phyloP scores from a whole-genome alignment of 441 rosid genomes.

The Eutrema salsugineum region DNA sequence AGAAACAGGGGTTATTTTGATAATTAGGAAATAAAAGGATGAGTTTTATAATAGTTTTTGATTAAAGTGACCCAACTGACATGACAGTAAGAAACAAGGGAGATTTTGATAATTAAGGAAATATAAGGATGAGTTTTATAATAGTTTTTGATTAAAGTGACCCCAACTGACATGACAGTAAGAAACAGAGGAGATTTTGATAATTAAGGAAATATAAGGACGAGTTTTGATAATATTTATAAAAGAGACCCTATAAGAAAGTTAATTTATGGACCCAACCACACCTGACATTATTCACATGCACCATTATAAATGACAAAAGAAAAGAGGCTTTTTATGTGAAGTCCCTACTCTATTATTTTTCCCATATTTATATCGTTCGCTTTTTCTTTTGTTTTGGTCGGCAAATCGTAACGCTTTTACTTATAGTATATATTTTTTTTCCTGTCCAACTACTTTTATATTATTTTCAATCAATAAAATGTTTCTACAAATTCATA shows the following conservation, averaged over 20 bases:
- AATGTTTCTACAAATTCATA: background rate
- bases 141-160: too few species aligned
- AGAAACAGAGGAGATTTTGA: background rate
- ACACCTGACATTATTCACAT: constrained; percentile 34
- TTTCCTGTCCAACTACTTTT: background rate
- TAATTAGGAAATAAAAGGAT: too few species aligned
- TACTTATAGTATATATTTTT: background rate
- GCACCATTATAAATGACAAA: constrained; percentile 24
- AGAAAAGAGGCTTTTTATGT: background rate
- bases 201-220: background rate
- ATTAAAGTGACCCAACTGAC: too few species aligned
- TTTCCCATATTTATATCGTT: constrained; percentile 13
- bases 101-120: too few species aligned
- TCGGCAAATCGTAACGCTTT: constrained; percentile 17
- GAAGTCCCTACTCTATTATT: constrained; percentile 13
- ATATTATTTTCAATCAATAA: background rate
- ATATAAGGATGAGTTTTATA: too few species aligned
- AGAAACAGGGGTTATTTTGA: too few species aligned
- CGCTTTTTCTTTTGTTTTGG: background rate
- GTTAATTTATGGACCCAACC: constrained; percentile 17
- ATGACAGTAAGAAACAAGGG: too few species aligned
- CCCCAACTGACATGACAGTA: too few species aligned
- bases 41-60: too few species aligned
- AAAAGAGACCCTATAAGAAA: background rate
- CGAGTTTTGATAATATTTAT: background rate